Evolutionary conservation across 2,329 filamentous ascomycete genomes (phyloP).

Genomic region (Ophiosphaerella narmari): DNA sequence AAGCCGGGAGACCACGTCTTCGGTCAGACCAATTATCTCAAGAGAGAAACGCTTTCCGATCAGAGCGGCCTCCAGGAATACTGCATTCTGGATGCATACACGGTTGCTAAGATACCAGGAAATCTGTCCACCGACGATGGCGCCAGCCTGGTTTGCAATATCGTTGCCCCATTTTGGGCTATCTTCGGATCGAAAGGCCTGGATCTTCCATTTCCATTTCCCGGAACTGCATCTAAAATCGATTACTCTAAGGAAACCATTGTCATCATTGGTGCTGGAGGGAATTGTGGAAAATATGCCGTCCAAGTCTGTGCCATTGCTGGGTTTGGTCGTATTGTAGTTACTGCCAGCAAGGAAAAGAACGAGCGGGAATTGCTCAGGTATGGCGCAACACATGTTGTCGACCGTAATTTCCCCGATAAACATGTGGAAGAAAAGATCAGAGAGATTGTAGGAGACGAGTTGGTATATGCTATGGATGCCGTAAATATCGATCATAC

Average conservation of each 20-base stretch:
- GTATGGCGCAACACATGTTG: constrained; percentile 49
- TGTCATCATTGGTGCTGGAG: constrained; percentile 44
- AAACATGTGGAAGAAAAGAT: constrained; percentile 41
- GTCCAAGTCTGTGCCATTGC: constrained; percentile 44
- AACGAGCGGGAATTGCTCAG: constrained; percentile 36
- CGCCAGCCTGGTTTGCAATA: constrained; percentile 46
- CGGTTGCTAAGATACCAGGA: constrained; percentile 40
- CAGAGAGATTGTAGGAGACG: constrained; percentile 45
- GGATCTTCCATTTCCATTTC: constrained; percentile 32
- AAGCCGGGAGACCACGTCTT: constrained; percentile 61
- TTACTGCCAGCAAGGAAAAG: constrained; percentile 38
- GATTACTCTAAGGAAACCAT: constrained; percentile 28
- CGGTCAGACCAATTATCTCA: constrained; percentile 44
- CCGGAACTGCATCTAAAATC: constrained; percentile 12
- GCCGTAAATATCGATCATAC: constrained; percentile 36
- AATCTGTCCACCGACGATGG: constrained; percentile 43
- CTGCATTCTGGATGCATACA: constrained; percentile 36
- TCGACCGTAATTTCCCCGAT: constrained; percentile 46
- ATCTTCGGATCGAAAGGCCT: constrained; percentile 39
- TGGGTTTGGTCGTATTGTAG: constrained; percentile 48
- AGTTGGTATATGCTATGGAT: constrained; percentile 48
- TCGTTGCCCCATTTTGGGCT: constrained; percentile 34
- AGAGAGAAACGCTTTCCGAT: background rate
- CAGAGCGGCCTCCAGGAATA: constrained; percentile 48
- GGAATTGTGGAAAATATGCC: constrained; percentile 41